Base-by-base conservation (phyloP, 1,139 yeast genomes). In the Dujonia santamariae region DNA sequence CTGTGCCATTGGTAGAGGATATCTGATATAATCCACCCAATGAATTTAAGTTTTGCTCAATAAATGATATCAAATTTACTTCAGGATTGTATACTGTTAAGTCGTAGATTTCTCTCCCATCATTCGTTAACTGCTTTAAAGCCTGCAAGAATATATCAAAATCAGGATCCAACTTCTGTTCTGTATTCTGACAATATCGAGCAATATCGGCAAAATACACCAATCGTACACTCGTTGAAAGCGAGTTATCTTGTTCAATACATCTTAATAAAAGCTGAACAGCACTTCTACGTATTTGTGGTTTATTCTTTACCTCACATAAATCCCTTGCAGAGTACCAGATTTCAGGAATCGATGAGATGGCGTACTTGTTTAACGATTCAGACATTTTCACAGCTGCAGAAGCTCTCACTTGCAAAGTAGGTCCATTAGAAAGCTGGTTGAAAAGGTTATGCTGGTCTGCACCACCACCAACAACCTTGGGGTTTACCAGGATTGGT, bases 251-350 rank as follows among this genome's bases (percentile, higher is more conserved):
- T 31, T 68, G 66, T 24, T 56, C 54, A 8, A 84, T 73, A 53
- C 95, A 81, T 31, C 71, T 67, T 13, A 61, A 56, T 54, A 85
- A 56, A 30, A 86, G 60, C 16, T 65, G 54, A 19, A 85, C 53
- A 0, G 80, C 80, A 1, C 75, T 72, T 26, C 74, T 56, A 31
- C 95, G 64, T 17, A 75, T 69, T 2, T 63, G 47, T 3, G 65
- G 58, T 26, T 64, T 63, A 22, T 22, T 18, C n/a, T 9, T 7
- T 15, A 16, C 13, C 3, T 66, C 64, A 33, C 84, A 67, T 56
- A 83, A 60, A 38, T 74, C 78, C 43, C 77, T 62, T 0, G 82
- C 81, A 37, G 78, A 59, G 49, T 81, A 78, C 96, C 96, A 86
- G 3, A 85, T 69, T 45, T 84, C 90, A 0, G 85, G 81, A 4